Base-by-base conservation (phyloP, 495 filamentous ascomycete species). In the Platismatia glauca region DNA sequence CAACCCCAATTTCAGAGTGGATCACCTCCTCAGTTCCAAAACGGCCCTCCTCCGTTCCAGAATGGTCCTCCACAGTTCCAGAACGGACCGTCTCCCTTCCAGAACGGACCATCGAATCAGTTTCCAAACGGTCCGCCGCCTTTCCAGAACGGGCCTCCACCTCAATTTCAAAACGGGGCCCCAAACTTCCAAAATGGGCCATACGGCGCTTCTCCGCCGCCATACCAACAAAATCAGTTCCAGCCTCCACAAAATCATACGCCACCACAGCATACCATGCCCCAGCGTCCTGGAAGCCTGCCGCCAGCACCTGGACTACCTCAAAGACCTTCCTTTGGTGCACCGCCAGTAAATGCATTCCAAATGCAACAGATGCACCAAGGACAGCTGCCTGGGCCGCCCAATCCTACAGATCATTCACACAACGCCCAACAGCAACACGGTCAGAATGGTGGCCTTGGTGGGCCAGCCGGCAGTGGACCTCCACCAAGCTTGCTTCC, bases 341-440 rank as follows among this genome's bases (percentile, higher is more conserved):
- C 80, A 2, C 82, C 83, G 7, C 73, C 74, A 50, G 76, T 84
- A 50, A 82, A 83, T 65, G 73, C 79, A 12, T 80, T 78, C 61
- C 82, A 84, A 61, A 80, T 86, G 77, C 82, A 84, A 62, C 80
- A 83, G 69, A 78, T 86, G 77, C 85, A 89, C 69, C 78, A 82
- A 76, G 84, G 84, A 37, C 76, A 81, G 50, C 50, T 68, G 58
- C 65, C 72, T 38, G 59, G 57, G 16, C 63, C 66, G 7, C 58
- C 71, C 64, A 65, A 79, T 71, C 77, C 78, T 72, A 57, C 58
- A 9, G 62, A 64, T 15, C 57, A 61, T 57, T 37, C 63, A 20
- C 41, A 63, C 52, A 53, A 60, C 63, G 55, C 53, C 39, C 43
- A 68, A 63, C 57, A 39, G 37, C 55, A 50, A 35, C 31, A 38